phyloP scores from a whole-genome alignment of 1,139 yeast species.

The Lodderomyces elongisporus region DNA sequence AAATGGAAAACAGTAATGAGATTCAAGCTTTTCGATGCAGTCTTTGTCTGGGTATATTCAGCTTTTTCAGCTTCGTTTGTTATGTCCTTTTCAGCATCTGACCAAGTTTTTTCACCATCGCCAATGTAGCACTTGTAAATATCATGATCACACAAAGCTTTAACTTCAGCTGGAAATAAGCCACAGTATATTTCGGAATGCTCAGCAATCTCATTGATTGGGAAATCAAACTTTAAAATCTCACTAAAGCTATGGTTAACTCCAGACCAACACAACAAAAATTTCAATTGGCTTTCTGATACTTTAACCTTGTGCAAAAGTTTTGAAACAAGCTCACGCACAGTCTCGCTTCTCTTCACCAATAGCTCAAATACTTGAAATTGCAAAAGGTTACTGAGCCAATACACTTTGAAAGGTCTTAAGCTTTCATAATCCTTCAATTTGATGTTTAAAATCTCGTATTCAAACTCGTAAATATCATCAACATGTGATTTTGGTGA shows the following conservation, averaged over 20 bases:
- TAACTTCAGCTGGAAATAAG: constrained; percentile 42
- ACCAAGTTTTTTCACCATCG: constrained; percentile 12
- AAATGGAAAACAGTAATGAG: constrained; percentile 61
- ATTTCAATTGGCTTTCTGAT: constrained; percentile 42
- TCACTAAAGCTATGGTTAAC: constrained; percentile 36
- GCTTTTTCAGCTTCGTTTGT: constrained; percentile 20
- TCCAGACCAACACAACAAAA: constrained; percentile 58
- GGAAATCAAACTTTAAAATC: constrained; percentile 32
- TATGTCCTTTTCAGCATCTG: constrained; percentile 9
- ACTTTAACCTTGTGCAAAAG: constrained; percentile 54
- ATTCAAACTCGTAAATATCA: constrained; percentile 51
- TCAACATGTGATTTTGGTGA: constrained; percentile 46
- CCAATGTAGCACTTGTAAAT: constrained; percentile 28
- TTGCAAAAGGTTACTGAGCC: constrained; percentile 60
- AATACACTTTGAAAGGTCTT: constrained; percentile 56
- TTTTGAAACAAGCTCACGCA: constrained; percentile 52
- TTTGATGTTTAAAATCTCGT: constrained; percentile 72
- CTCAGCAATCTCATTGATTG: constrained; percentile 31
- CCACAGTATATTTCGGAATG: constrained; percentile 39
- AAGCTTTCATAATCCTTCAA: constrained; percentile 74
- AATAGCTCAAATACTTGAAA: constrained; percentile 67
- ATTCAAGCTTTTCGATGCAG: constrained; percentile 35
- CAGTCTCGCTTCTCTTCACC: constrained; percentile 57
- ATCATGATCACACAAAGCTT: constrained; percentile 34
- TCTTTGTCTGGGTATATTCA: constrained; percentile 27